Base-by-base conservation (phyloP, 2,329 filamentous ascomycete genomes). In the Celoporthe dispersa region DNA sequence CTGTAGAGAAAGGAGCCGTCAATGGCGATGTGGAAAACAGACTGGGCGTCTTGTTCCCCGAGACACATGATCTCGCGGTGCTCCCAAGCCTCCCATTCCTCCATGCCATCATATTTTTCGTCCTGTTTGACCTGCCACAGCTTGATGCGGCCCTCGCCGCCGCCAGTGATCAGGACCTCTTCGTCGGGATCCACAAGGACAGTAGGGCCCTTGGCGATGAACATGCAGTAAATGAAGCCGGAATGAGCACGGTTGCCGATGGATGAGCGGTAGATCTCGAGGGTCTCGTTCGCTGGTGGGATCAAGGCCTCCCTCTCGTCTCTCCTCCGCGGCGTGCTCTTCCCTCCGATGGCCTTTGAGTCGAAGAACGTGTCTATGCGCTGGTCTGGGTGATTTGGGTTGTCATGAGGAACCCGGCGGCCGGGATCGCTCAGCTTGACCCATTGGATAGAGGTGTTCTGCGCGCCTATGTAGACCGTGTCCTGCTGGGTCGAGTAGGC, bases 381-480 rank as follows among this genome's bases (percentile, higher is more conserved):
- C 71, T 90, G 87, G 44, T 92, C 91, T 0, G 92, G 92, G 74
- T 95, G 94, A 57, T 88, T 88, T 12, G 88, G 85, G 11, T 89
- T 90, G 70, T 88, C 88, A 66, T 87, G 89, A 4, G 84, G 82
- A 25, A 87, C 91, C 74, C 86, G 83, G 31, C 85, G 81, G 39
- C 85, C 84, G 33, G 88, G 86, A 73, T 93, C 88, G 75, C 88
- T 88, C 68, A 97, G 82, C 73, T 90, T 87, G 75, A 94, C 92
- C 96, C 96, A 99, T 85, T 97, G 94, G 66, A 98, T 96, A 53
- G 92, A 94, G 9, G 94, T 96, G 77, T 98, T 98, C 78, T 98
- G 96, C 0, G 94, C 93, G 69, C 96, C 96, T 59, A 97, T 88
- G 79, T 97, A 98, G 4, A 97, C 87, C 0, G 92, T 97, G 74